These are phyloP conservation scores for Magnusiomyces tetraspermus DNA, from an alignment of 1,139 yeast genomes.

Conservation along the genomic window DNA sequence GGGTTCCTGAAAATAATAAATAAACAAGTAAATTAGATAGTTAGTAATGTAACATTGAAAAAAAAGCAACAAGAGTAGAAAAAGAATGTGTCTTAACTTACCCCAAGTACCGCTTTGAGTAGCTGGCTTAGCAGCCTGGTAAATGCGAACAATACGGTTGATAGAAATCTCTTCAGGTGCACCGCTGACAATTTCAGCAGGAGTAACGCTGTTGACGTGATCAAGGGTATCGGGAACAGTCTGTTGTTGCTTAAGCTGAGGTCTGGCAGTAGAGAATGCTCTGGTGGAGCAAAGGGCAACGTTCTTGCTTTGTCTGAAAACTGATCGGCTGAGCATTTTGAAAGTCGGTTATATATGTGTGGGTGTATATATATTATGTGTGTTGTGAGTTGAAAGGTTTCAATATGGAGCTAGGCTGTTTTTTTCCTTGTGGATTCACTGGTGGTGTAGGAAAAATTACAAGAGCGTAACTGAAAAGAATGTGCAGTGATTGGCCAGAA, in stretches of 20 bases:
- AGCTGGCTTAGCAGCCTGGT: conserved; percentile 68
- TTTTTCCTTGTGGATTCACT: too few species aligned
- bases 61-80: background rate
- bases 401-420: too few species aligned
- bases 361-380: background rate
- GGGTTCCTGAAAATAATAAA: conserved; percentile 23
- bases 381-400: background rate
- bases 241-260: conserved; percentile 1
- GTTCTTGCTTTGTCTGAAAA: background rate
- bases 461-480: too few species aligned
- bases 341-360: background rate
- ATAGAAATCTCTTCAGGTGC: conserved; percentile 62
- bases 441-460: too few species aligned
- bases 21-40: background rate
- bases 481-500: too few species aligned
- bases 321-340: background rate
- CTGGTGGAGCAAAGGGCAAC: background rate
- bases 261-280: background rate
- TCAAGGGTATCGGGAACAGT: conserved; percentile 6
- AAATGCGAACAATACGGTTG: conserved; percentile 66
- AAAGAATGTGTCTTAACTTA: conserved; percentile 9
- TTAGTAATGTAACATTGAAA: background rate
- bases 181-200: conserved; percentile 64
- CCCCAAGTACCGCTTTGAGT: conserved; percentile 58
- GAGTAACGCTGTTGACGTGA: conserved; percentile 20